Evolutionary conservation across 164 flowering plant genomes (phyloP).

Genomic region (Amborella trichopoda): DNA sequence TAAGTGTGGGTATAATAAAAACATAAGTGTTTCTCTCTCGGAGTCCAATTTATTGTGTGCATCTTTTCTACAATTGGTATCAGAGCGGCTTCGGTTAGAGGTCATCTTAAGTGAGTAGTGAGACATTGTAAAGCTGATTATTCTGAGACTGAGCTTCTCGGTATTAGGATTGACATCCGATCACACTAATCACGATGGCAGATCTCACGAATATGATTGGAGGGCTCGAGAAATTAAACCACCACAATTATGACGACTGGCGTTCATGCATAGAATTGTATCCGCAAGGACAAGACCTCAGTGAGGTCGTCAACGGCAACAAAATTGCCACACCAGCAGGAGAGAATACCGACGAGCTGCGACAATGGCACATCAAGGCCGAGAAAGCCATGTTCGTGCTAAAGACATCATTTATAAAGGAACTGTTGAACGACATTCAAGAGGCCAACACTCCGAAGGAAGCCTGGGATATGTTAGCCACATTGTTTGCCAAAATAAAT

Average conservation of each 20-base stretch:
- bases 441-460: slow-evolving; percentile 11
- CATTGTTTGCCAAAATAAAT: slow-evolving; percentile 8
- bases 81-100: no score
- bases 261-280: slow-evolving; percentile 4
- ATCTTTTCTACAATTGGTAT: no score
- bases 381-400: slow-evolving; percentile 7
- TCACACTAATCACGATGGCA: no score
- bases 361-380: slow-evolving; percentile 3
- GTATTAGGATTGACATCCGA: no score
- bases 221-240: slow-evolving; percentile 2
- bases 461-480: slow-evolving; percentile 8
- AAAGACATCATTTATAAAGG: slow-evolving; percentile 7
- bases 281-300: slow-evolving; percentile 6
- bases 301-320: background rate
- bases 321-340: background rate
- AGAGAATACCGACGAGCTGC: background rate
- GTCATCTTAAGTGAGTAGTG: no score
- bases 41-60: no score
- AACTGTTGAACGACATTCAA: slow-evolving; percentile 7
- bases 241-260: slow-evolving; percentile 3
- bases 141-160: no score
- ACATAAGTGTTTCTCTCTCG: no score
- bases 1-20: no score
- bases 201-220: no score
- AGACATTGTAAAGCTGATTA: no score